phyloP scores from a whole-genome alignment of 2,329 filamentous ascomycete genomes.

The Rutstroemia sp. region DNA sequence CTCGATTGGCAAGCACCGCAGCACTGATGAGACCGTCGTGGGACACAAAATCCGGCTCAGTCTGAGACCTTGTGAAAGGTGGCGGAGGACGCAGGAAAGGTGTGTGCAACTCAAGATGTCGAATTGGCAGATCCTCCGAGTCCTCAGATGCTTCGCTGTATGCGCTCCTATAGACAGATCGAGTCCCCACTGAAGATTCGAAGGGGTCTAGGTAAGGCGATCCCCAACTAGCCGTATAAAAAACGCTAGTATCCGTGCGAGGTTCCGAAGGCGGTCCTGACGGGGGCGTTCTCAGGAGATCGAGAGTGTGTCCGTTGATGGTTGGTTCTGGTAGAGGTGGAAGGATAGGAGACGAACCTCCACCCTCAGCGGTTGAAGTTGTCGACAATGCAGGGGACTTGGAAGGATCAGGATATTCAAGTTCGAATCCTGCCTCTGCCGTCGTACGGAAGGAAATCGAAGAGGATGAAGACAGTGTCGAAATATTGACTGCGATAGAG shows the following conservation, averaged over 20 bases:
- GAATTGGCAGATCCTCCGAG: slow-evolving; percentile 53
- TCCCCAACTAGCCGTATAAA: slow-evolving; percentile 78
- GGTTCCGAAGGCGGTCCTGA: slow-evolving; percentile 24
- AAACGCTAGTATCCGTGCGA: slow-evolving; percentile 33
- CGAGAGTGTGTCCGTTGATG: slow-evolving; percentile 47
- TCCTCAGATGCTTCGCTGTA: slow-evolving; percentile 49
- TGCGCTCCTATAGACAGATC: slow-evolving; percentile 27
- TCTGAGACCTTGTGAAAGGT: slow-evolving; percentile 30
- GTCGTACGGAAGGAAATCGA: slow-evolving; percentile 50
- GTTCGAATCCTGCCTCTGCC: slow-evolving; percentile 47
- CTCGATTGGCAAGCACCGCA: slow-evolving; percentile 56
- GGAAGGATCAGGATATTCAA: slow-evolving; percentile 27
- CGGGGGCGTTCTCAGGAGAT: slow-evolving; percentile 45
- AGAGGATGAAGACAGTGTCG: slow-evolving; percentile 31
- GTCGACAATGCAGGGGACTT: slow-evolving; percentile 54
- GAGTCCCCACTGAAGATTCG: slow-evolving; percentile 5
- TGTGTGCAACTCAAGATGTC: slow-evolving; percentile 54
- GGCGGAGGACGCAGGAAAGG: slow-evolving; percentile 54
- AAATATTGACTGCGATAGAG: slow-evolving; percentile 4
- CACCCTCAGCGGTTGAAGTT: slow-evolving; percentile 53
- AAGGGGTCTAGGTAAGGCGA: slow-evolving; percentile 73
- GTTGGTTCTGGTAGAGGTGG: slow-evolving; percentile 52
- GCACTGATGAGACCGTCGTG: slow-evolving; percentile 34
- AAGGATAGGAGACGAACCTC: slow-evolving; percentile 49
- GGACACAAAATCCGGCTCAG: slow-evolving; percentile 32